Conservation (phyloP, 1,139 yeast species). For the Pneumocystis oryctolagi region DNA sequence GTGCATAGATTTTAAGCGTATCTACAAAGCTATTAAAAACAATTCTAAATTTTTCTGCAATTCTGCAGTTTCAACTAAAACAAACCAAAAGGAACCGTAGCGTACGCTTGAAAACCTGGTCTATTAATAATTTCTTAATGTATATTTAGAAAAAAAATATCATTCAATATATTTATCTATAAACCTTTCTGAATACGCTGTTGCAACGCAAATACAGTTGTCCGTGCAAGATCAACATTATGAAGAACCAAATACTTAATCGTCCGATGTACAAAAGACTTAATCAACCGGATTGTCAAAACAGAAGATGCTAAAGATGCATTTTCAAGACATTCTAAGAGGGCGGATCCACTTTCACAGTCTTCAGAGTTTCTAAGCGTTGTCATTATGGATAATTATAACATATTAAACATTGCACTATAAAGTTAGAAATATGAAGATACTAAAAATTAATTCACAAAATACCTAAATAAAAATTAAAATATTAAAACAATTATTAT, state of each 20-base stretch:
- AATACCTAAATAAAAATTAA: too few relatives aligned
- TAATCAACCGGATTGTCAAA: constrained; percentile 69
- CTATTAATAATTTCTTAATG: constrained; percentile 40
- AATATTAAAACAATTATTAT: too few relatives aligned
- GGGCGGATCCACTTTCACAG: too few relatives aligned
- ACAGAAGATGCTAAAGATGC: constrained; percentile 34
- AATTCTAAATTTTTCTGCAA: not conserved
- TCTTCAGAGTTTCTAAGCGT: too few relatives aligned
- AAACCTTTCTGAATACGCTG: constrained; percentile 23
- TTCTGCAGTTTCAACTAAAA: constrained; percentile 1
- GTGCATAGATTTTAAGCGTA: constrained; percentile 63
- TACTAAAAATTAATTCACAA: too few relatives aligned
- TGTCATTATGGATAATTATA: too few relatives aligned
- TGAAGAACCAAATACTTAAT: constrained; percentile 66
- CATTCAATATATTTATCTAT: not conserved
- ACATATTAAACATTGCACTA: too few relatives aligned
- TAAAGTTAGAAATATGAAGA: too few relatives aligned
- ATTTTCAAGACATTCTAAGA: not conserved
- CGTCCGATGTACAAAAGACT: constrained; percentile 84
- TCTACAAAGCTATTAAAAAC: constrained; percentile 1
- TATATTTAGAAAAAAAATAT: constrained; percentile 17
- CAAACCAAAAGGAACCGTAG: constrained; percentile 38
- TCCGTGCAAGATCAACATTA: constrained; percentile 53
- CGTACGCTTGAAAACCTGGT: constrained; percentile 65
- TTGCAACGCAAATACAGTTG: constrained; percentile 52